These are phyloP conservation scores for Botrytis medusae DNA, from an alignment of 2,329 filamentous ascomycete genomes.

Conservation along the genomic window DNA sequence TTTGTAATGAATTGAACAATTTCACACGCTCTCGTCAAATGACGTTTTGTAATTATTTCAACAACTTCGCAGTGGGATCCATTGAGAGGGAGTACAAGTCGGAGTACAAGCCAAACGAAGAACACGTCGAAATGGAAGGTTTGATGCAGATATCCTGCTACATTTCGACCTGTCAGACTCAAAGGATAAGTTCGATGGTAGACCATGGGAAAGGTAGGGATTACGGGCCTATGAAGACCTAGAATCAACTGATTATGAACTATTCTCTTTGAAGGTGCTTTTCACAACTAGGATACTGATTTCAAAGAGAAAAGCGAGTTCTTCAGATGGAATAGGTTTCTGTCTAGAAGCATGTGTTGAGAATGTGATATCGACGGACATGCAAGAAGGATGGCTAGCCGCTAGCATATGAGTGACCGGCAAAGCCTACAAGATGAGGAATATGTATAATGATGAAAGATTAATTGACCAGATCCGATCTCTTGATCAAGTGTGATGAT, in stretches of 20 bases:
- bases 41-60: background rate
- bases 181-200: background rate
- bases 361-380: slow-evolving; percentile 11
- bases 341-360: background rate
- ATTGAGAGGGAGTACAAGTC: background rate
- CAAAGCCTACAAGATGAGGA: background rate
- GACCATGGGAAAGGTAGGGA: background rate
- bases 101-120: background rate
- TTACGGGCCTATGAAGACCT: background rate
- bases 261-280: background rate
- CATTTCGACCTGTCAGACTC: slow-evolving; percentile 12
- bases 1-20: background rate
- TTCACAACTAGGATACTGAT: background rate
- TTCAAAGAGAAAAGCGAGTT: background rate
- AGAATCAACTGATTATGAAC: slow-evolving; percentile 1
- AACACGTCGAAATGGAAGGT: background rate
- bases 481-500: background rate
- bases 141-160: background rate
- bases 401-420: background rate
- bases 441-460: slow-evolving; percentile 7
- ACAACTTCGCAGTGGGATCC: background rate
- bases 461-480: background rate
- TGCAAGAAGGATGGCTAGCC: background rate
- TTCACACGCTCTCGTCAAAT: background rate
- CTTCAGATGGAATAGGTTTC: background rate